Conservation (phyloP, 1,284 basidiomycete species). For the Irpex lacteus region DNA sequence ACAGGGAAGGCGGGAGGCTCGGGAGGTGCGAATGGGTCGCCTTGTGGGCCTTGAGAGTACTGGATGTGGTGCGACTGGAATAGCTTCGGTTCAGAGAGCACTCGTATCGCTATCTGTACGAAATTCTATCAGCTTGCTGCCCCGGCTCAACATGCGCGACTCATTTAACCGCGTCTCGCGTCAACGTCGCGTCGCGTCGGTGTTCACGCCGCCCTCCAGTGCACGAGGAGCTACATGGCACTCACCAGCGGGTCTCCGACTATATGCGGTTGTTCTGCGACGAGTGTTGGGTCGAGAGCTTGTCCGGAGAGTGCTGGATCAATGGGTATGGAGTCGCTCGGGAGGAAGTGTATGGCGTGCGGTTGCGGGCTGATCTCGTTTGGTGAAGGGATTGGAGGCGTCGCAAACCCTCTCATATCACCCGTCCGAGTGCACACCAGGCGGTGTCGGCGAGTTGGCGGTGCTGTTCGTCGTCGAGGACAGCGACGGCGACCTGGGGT, state of each 20-base stretch:
- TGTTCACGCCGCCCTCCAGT: constrained; percentile 8
- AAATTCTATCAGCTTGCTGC: constrained; percentile 19
- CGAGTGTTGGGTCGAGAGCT: constrained; percentile 50
- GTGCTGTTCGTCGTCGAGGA: constrained; percentile 27
- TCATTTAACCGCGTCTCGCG: constrained; percentile 27
- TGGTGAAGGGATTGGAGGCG: constrained; percentile 2
- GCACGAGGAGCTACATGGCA: constrained; percentile 1
- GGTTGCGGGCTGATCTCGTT: constrained; percentile 2
- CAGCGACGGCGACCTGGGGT: constrained; percentile 27
- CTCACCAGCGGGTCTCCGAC: constrained; percentile 23
- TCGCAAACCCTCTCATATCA: constrained; percentile 5
- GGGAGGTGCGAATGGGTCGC: constrained; percentile 75
- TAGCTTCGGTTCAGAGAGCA: constrained; percentile 15
- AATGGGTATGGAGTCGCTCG: constrained; percentile 61
- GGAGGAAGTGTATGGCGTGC: constrained; percentile 47
- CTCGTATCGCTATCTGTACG: constrained; percentile 18
- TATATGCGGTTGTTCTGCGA: constrained; percentile 27
- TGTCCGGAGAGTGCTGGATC: constrained; percentile 60
- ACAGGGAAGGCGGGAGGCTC: constrained; percentile 47
- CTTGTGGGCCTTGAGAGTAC: constrained; percentile 72
- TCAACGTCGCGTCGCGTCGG: constrained; percentile 29
- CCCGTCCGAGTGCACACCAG: not conserved
- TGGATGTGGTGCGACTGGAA: constrained; percentile 27
- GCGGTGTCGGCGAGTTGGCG: constrained; percentile 11
- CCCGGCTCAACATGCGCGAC: constrained; percentile 19